Conservation (phyloP, 2,329 filamentous ascomycete species). For the Paracoccidioides brasiliensis region DNA sequence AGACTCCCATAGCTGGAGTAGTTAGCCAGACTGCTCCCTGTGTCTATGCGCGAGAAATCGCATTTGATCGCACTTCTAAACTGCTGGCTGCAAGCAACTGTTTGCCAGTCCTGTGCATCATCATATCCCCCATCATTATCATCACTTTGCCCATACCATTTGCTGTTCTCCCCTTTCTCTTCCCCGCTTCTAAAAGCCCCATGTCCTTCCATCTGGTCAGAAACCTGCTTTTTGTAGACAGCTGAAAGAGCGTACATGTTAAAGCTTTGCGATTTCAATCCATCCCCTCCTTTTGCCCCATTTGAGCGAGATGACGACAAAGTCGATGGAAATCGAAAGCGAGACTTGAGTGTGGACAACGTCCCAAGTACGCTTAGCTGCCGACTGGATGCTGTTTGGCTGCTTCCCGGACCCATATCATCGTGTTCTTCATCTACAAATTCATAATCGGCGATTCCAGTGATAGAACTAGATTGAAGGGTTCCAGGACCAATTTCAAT, state of each 20-base stretch:
- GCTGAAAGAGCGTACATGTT: neutral
- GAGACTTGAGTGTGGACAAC: conserved; percentile 6
- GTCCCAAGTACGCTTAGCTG: conserved; percentile 5
- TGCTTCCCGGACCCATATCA: conserved; percentile 9
- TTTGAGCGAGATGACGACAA: conserved; percentile 2
- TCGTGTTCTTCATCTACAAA: neutral
- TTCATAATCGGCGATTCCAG: neutral
- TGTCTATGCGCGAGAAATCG: conserved; percentile 6
- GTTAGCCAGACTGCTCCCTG: conserved; percentile 16
- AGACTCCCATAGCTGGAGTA: conserved; percentile 15
- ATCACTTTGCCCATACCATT: neutral
- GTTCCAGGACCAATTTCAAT: neutral
- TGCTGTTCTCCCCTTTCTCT: neutral
- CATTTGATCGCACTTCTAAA: conserved; percentile 6
- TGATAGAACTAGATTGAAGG: neutral
- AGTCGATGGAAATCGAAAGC: conserved; percentile 4
- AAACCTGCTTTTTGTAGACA: neutral
- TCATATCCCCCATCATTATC: neutral
- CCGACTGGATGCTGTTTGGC: conserved; percentile 10
- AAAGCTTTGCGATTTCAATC: neutral
- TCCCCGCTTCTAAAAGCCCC: neutral
- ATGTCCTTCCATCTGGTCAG: neutral
- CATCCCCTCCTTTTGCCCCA: neutral
- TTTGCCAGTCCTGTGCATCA: conserved; percentile 17
- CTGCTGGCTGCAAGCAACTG: conserved; percentile 13